Conservation (phyloP, 192 early-diverging fungal species). For the Cetraspora pellucida region DNA sequence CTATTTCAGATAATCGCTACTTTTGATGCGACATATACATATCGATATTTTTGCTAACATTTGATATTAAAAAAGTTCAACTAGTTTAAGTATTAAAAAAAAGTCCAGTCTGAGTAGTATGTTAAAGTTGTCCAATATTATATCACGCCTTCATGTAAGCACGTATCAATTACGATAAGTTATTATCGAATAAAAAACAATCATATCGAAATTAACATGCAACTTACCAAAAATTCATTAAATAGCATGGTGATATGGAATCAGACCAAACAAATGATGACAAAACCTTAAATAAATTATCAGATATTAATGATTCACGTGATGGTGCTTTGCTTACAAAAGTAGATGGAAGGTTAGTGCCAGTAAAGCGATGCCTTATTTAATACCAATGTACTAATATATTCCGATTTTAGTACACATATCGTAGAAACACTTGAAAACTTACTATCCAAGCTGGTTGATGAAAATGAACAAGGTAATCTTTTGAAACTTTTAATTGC, state of each 20-base stretch:
- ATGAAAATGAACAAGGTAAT: constrained; percentile 64
- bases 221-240: too few relatives aligned
- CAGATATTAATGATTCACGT: background rate
- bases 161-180: too few relatives aligned
- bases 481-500: too few relatives aligned
- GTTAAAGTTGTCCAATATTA: constrained; percentile 3
- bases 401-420: constrained; percentile 32
- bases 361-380: too few relatives aligned
- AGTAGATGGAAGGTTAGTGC: constrained; percentile 8
- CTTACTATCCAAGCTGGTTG: constrained; percentile 61
- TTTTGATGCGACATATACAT: too few relatives aligned
- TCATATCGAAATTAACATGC: too few relatives aligned
- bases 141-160: constrained; percentile 9
- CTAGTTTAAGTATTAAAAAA: constrained; percentile 15
- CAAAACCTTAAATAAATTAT: background rate
- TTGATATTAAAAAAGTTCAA: constrained; percentile 11
- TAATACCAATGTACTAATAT: too few relatives aligned
- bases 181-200: too few relatives aligned
- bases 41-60: background rate
- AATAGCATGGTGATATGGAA: too few relatives aligned
- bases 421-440: constrained; percentile 67
- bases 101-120: background rate
- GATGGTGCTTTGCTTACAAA: background rate
- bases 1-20: too few relatives aligned
- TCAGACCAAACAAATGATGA: background rate